Base-by-base conservation (phyloP, 2,329 filamentous ascomycete species). In the Colletotrichum falcatum region DNA sequence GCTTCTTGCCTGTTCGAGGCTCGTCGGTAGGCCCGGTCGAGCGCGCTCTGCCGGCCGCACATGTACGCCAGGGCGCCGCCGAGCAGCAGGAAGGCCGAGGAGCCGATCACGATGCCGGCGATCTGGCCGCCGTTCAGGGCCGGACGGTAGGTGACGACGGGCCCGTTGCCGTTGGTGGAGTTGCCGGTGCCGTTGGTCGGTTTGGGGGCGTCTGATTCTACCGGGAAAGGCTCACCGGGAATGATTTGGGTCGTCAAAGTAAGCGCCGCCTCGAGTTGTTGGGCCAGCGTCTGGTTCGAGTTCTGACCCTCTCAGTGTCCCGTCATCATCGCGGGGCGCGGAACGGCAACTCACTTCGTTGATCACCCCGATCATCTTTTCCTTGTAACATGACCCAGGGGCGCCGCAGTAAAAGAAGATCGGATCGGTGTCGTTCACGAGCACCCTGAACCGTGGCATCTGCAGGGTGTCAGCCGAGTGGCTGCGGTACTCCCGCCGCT, bases 341-440 rank as follows among this genome's bases (percentile, higher is more conserved):
- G 5, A 11, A 35, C 26, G 37, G 7, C 33, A 26, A 67, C 83
- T 71, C 82, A 90, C 88, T 8, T 90, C 87, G 76, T 95, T 95
- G 74, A 95, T 91, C 1, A 88, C 91, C 3, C 92, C 92, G 20
- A 95, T 86, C 92, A 95, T 95, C 28, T 88, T 85, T 53, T 91
- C 86, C 3, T 81, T 78, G 3, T 85, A 83, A 75, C 93, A 95
- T 2, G 91, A 92, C 0, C 83, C 86, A 0, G 88, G 85, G 0
- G 91, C 91, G 0, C 90, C 88, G 73, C 91, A 94, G 78, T 93
- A 94, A 78, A 88, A 92, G 77, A 91, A 92, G 20, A 90, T 86
- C 0, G 91, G 90, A 28, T 86, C 79, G 0, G 89, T 90, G 73
- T 90, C 83, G 74, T 92, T 91, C 66, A 93, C 81, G 26, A 72